Percentiles rank a stretch among this genome's conserved stretches.
Conservation (phyloP, 257 asterid genomes). For the Buddleja alternifolia region DNA sequence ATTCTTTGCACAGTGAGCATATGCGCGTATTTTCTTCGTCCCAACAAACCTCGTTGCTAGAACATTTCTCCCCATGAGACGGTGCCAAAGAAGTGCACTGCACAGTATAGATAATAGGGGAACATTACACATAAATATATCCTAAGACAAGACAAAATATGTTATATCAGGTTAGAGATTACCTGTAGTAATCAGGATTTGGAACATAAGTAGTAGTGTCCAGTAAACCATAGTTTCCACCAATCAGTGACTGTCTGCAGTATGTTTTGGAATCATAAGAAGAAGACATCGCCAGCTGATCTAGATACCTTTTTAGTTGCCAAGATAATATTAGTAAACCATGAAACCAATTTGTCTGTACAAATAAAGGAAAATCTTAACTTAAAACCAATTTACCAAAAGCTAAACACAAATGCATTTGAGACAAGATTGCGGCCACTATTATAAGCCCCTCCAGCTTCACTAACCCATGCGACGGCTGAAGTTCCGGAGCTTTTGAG, state of each 20-base stretch:
- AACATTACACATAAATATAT: background rate
- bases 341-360: background rate
- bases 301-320: slow-evolving; percentile 63
- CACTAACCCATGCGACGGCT: slow-evolving; percentile 80
- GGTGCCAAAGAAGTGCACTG: slow-evolving; percentile 96
- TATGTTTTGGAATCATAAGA: slow-evolving; percentile 68
- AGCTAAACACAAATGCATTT: slow-evolving; percentile 80
- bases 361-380: background rate
- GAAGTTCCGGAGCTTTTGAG: slow-evolving; percentile 44
- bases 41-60: slow-evolving; percentile 60
- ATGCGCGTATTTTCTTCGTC: slow-evolving; percentile 64
- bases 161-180: background rate
- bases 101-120: slow-evolving; percentile 1
- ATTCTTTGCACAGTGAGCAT: slow-evolving; percentile 77
- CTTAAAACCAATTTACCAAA: slow-evolving; percentile 53
- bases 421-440: slow-evolving; percentile 77
- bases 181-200: slow-evolving; percentile 96
- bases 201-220: slow-evolving; percentile 64
- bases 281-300: slow-evolving; percentile 92
- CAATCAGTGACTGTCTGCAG: slow-evolving; percentile 86
- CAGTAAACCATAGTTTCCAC: slow-evolving; percentile 92
- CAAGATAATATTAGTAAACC: slow-evolving; percentile 9
- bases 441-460: slow-evolving; percentile 86
- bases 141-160: background rate
- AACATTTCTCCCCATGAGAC: slow-evolving; percentile 77